Percentiles rank a stretch among this genome's conserved stretches.
These are phyloP conservation scores for Hypoxylon sp. DNA, from an alignment of 2,329 filamentous ascomycete genomes.

Conservation along the genomic window DNA sequence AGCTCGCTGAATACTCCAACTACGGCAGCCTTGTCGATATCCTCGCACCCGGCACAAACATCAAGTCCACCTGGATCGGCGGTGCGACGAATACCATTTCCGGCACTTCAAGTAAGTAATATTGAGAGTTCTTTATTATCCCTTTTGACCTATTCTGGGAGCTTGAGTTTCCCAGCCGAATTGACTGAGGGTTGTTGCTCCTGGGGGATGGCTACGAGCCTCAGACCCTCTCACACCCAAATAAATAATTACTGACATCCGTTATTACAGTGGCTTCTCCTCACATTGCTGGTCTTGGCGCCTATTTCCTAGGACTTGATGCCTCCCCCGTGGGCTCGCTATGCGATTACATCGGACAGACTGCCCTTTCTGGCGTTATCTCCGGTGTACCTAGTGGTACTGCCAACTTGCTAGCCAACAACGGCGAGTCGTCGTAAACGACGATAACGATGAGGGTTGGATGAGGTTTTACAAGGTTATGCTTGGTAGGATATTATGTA, in stretches of 20 bases:
- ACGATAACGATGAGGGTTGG: not conserved
- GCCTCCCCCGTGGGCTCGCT: constrained; percentile 57
- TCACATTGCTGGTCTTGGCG: constrained; percentile 72
- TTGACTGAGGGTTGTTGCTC: not conserved
- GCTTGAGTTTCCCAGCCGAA: not conserved
- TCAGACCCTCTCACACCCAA: not conserved
- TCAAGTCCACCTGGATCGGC: constrained; percentile 59
- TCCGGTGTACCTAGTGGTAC: constrained; percentile 54
- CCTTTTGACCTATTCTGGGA: not conserved
- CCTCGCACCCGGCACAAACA: constrained; percentile 60
- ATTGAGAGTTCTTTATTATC: not conserved
- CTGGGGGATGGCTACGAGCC: not conserved
- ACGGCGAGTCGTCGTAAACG: constrained; percentile 47
- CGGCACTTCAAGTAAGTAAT: constrained; percentile 66
- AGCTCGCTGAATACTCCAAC: constrained; percentile 64
- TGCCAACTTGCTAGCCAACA: constrained; percentile 56
- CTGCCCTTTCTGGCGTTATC: constrained; percentile 59
- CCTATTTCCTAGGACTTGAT: constrained; percentile 68
- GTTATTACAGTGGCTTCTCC: constrained; percentile 65
- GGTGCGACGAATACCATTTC: constrained; percentile 61
- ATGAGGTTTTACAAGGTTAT: not conserved
- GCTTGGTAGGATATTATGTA: constrained; percentile 3
- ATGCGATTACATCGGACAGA: constrained; percentile 59
- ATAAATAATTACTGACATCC: not conserved
- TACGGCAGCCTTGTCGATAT: constrained; percentile 62